These are phyloP conservation scores for Clohesyomyces aquaticus DNA, from an alignment of 495 filamentous ascomycete species.

Conservation along the genomic window DNA sequence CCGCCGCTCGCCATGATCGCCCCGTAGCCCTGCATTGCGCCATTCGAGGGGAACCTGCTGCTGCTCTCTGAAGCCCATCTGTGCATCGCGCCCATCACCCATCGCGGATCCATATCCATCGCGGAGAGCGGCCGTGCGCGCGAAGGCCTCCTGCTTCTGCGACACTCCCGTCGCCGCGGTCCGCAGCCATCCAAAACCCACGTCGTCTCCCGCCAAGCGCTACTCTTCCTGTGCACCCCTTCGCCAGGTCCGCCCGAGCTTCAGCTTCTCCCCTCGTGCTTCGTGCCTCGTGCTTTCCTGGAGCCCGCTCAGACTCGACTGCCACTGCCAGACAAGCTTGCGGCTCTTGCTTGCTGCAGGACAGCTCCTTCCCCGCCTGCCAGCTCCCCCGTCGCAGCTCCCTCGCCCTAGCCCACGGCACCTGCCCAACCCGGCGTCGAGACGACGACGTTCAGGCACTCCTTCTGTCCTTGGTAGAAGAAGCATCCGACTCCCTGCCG, in stretches of 20 bases:
- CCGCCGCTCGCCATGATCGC: constrained; percentile 4
- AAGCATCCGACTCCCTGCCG: not conserved
- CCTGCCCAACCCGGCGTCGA: constrained; percentile 19
- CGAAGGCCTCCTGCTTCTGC: constrained; percentile 21
- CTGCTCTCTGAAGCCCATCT: no score
- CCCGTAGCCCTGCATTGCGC: constrained; percentile 21
- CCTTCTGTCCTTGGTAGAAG: no score
- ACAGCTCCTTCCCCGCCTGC: constrained; percentile 9
- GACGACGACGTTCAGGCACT: no score
- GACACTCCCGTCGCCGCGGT: constrained; percentile 31
- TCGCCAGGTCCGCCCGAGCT: not conserved
- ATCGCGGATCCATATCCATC: not conserved
- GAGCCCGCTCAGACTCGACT: no score
- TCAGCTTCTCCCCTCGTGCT: constrained; percentile 2
- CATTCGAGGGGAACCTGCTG: constrained; percentile 14
- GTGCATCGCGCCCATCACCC: no score
- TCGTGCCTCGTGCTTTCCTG: not conserved
- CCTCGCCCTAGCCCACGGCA: constrained; percentile 13
- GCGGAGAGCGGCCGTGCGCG: not conserved
- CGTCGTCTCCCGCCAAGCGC: constrained; percentile 21
- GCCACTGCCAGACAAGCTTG: not conserved
- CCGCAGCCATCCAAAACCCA: constrained; percentile 18
- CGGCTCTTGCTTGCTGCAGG: constrained; percentile 15
- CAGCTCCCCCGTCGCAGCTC: no score
- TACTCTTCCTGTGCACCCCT: not conserved